These are phyloP conservation scores for Ustilago bromivora DNA, from an alignment of 1,284 basidiomycete species.

Conservation along the genomic window DNA sequence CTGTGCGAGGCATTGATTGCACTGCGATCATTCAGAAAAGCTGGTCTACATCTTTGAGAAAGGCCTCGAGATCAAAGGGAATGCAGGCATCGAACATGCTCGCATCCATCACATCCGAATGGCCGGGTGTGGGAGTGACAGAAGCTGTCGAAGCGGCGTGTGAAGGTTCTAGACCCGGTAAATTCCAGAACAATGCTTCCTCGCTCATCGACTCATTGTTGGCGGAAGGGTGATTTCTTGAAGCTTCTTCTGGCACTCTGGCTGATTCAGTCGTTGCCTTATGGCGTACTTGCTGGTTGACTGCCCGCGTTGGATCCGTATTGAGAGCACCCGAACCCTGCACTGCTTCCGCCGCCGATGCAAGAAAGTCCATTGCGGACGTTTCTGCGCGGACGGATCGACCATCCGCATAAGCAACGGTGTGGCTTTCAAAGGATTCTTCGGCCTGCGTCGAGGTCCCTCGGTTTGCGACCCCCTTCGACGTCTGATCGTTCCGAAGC, in stretches of 20 bases:
- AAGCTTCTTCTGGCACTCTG: not conserved
- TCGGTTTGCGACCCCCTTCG: not conserved
- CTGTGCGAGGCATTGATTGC: not conserved
- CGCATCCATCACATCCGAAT: slow-evolving; percentile 1
- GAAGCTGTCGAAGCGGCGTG: not conserved
- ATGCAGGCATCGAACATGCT: slow-evolving; percentile 18
- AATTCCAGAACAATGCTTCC: not conserved
- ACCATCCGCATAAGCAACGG: not conserved
- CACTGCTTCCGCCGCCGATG: slow-evolving; percentile 21
- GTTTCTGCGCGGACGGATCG: not conserved
- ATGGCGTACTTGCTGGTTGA: not conserved
- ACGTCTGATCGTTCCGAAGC: not conserved
- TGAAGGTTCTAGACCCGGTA: not conserved
- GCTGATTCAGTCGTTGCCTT: not conserved
- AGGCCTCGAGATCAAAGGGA: slow-evolving; percentile 38
- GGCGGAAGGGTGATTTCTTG: not conserved
- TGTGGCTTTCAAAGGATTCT: not conserved
- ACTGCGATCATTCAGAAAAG: slow-evolving; percentile 16
- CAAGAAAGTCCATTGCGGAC: slow-evolving; percentile 24
- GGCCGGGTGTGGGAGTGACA: not conserved
- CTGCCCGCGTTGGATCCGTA: not conserved
- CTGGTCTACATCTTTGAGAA: slow-evolving; percentile 40
- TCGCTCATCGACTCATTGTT: not conserved
- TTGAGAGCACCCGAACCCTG: not conserved
- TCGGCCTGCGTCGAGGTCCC: not conserved